Base-by-base conservation (phyloP, 2,329 filamentous ascomycete species). In the Pestalotiopsis fici region DNA sequence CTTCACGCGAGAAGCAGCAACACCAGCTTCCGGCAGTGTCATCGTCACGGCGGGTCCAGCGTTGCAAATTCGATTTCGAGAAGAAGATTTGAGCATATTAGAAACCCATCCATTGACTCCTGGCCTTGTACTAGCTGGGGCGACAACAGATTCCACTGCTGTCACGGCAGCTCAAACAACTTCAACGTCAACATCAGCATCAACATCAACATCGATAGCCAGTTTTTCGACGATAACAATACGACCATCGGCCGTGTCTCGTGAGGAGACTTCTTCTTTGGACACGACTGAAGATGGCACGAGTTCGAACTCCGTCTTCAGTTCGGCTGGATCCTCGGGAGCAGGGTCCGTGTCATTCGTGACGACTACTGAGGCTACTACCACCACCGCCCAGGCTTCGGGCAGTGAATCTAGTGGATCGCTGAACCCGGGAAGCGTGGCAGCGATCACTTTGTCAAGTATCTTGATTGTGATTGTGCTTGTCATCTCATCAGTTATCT, bases 91-190 rank as follows among this genome's bases (percentile, higher is more conserved):
- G 43, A 71, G 69, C 13, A 64, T 69, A 12, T 71, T 81, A 35
- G 76, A 78, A 57, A 82, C 79, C n/a, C 76, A 81, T 54, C 79
- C 80, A 0, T 70, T 81, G 59, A 78, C 74, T 2, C 78, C 79
- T 0, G 78, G 77, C 6, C 68, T 78, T 15, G 67, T 62, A 4
- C 67, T 76, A 12, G 72, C 68, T 15, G 69, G 55, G 3, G 23
- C 39, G 28, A 23, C 23, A 47, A 31, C 57, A 39, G 28, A 31
- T 18, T n/a, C 57, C 11, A n/a, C 31, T 3, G 7, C 59, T 50
- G n/a, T 54, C 23, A 39, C 63, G 4, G 6, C 39, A 21, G 50
- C 43, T 11, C 37, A 59, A 18, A 18, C 43, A 9, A 21, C 47
- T 21, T n/a, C 28, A 37, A 27, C n/a, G 12, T 21, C 62, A 23